phyloP scores from a whole-genome alignment of 345 rosid genomes.

The Bretschneidera sinensis region DNA sequence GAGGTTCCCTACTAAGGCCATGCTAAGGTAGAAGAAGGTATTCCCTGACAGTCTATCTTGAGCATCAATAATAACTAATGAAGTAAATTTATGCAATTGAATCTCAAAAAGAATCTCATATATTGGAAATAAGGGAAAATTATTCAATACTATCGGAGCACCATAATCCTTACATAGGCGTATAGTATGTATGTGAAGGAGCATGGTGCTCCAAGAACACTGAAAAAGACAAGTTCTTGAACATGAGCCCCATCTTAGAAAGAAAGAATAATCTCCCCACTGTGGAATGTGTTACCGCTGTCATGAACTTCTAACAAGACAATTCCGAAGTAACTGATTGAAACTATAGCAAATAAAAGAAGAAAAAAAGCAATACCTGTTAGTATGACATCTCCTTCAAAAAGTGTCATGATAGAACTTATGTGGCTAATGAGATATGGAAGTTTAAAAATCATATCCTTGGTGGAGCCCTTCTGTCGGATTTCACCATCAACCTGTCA shows the following conservation, averaged over 20 bases:
- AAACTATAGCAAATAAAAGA: no score
- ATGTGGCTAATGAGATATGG: slow-evolving; percentile 87
- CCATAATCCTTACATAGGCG: no score
- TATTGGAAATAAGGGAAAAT: background rate
- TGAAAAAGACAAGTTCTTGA: no score
- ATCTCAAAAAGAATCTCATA: background rate
- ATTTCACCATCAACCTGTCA: slow-evolving; percentile 73
- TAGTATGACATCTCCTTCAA: slow-evolving; percentile 81
- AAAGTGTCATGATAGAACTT: slow-evolving; percentile 83
- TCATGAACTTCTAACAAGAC: no score
- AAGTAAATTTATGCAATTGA: background rate
- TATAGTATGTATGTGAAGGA: no score
- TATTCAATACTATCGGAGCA: no score
- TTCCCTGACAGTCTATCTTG: background rate
- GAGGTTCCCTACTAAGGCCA: background rate
- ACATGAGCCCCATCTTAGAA: no score
- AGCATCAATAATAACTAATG: background rate
- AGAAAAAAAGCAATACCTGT: slow-evolving; percentile 45
- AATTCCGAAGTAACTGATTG: no score
- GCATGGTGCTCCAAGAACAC: no score
- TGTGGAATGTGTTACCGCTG: no score
- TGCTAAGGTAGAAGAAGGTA: background rate
- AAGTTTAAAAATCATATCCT: slow-evolving; percentile 83
- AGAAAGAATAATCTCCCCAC: no score
- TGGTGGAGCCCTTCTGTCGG: slow-evolving; percentile 72